Base-by-base conservation (phyloP, 2,329 filamentous ascomycete genomes). In the Botryotinia calthae region DNA sequence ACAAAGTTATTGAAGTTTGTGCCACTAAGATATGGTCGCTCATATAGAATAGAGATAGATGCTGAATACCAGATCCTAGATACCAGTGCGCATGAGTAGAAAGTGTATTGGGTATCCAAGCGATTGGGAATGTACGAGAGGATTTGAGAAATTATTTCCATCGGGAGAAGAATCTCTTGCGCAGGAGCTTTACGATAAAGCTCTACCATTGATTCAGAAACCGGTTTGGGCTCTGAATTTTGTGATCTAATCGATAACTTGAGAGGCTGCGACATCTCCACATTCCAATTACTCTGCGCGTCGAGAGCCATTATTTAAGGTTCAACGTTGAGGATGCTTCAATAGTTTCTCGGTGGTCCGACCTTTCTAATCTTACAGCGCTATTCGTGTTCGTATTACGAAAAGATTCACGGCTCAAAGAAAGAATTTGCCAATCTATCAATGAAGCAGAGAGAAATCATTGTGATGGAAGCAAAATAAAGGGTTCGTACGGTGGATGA, bases 121-220 rank as follows among this genome's bases (percentile, higher is more conserved):
- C 74, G 69, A 34, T 59, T 75, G n/a, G 79, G 78, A 61, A 81
- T 77, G 71, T 75, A 79, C 64, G 72, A 74, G 14, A 81, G 72
- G 61, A 81, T 81, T 2, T 79, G 76, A 42, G 75, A 71, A 44
- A 81, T 77, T 54, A 81, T 79, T 73, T 81, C 80, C 46, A 77
- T 56, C 25, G 80, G 80, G 2, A 81, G 78, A 22, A 74, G 74
- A 25, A 79, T 71, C 62, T 81, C 78, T 46, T 68, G 73, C 31
- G 74, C 44, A 20, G 74, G 63, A n/a, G 69, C 62, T 48, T 72
- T 70, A 48, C 71, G 58, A 44, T 44, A 34, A 40, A 42, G 37
- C 31, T 37, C 44, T 40, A 7, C 70, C 44, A 28, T 34, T 16
- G n/a, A 58, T 51, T n/a, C n/a, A 4, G 20, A 16, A 37, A 22